Percentiles rank a stretch among this genome's conserved stretches.
These are phyloP conservation scores for Chaetothyriales sp. DNA, from an alignment of 2,329 filamentous ascomycete species.

Conservation along the genomic window DNA sequence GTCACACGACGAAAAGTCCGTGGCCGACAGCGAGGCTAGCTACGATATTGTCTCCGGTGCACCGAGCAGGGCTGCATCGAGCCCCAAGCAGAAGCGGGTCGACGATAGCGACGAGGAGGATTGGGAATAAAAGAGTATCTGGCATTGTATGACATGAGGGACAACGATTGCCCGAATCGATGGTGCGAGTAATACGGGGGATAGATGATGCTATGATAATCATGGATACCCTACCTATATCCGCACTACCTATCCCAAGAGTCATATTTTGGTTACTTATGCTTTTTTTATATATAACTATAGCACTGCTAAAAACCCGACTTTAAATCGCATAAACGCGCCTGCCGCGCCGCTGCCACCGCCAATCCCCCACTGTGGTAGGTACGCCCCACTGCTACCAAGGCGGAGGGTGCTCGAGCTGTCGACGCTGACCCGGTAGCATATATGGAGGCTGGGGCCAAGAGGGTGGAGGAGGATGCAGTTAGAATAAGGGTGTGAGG, in stretches of 20 bases:
- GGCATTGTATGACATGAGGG: too few species aligned
- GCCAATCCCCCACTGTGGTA: too few species aligned
- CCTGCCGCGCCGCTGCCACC: not conserved
- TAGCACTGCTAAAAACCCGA: not conserved
- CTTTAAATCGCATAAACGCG: not conserved
- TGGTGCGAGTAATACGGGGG: too few species aligned
- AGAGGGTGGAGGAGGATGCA: not conserved
- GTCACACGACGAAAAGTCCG: slow-evolving; percentile 79
- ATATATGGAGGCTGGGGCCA: not conserved
- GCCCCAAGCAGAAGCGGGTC: slow-evolving; percentile 45
- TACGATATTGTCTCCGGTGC: slow-evolving; percentile 84
- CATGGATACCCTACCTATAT: too few species aligned
- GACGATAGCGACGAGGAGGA: slow-evolving; percentile 37
- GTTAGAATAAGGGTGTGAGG: not conserved
- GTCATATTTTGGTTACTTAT: too few species aligned
- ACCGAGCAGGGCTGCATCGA: slow-evolving; percentile 62
- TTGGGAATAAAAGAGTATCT: slow-evolving; percentile 15
- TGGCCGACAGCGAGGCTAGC: slow-evolving; percentile 85
- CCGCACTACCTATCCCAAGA: not conserved
- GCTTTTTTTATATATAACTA: too few species aligned
- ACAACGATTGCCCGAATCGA: too few species aligned
- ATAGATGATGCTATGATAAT: too few species aligned
- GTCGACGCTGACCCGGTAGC: not conserved
- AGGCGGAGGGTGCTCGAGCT: not conserved
- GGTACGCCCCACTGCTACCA: not conserved